Evolutionary conservation across 2,329 filamentous ascomycete genomes (phyloP).

Genomic region (Cercospora sp.): DNA sequence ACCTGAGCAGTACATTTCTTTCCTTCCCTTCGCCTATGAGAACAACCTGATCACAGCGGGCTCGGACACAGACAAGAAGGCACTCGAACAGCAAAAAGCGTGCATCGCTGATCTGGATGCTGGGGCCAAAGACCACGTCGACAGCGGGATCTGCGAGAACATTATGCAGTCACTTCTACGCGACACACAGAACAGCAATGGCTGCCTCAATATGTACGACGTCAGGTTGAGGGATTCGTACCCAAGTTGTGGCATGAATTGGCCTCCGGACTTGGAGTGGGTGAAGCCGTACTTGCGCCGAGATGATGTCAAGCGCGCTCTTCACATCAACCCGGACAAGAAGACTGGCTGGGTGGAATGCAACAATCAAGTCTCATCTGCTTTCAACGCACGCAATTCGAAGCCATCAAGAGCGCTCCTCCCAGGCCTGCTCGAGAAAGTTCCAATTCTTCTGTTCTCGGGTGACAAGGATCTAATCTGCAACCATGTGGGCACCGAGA

Average conservation of each 20-base stretch:
- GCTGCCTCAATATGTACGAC: slow-evolving; percentile 96
- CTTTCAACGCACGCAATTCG: slow-evolving; percentile 71
- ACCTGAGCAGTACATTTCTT: slow-evolving; percentile 82
- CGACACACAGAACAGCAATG: slow-evolving; percentile 57
- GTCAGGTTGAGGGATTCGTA: slow-evolving; percentile 77
- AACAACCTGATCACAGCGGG: slow-evolving; percentile 69
- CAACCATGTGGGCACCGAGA: slow-evolving; percentile 93
- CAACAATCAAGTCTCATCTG: slow-evolving; percentile 70
- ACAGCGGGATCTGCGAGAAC: slow-evolving; percentile 69
- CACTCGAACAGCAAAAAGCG: slow-evolving; percentile 67
- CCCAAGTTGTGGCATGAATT: slow-evolving; percentile 93
- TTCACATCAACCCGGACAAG: slow-evolving; percentile 81
- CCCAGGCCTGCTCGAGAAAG: slow-evolving; percentile 72
- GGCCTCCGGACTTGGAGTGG: slow-evolving; percentile 80
- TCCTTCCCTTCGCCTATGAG: slow-evolving; percentile 78
- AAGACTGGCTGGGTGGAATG: slow-evolving; percentile 91
- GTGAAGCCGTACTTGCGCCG: slow-evolving; percentile 84
- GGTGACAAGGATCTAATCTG: slow-evolving; percentile 94
- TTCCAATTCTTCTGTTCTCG: slow-evolving; percentile 85
- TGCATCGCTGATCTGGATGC: slow-evolving; percentile 65
- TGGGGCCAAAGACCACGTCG: slow-evolving; percentile 60
- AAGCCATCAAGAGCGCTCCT: slow-evolving; percentile 71
- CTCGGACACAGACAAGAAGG: slow-evolving; percentile 62
- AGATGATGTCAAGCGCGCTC: slow-evolving; percentile 72
- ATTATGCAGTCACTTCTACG: slow-evolving; percentile 73